Evolutionary conservation across 768 basidiomycete species (phyloP), one percentile per base, ranked within the genome.

Genomic region (Chalciporus pseudorubinellus): DNA sequence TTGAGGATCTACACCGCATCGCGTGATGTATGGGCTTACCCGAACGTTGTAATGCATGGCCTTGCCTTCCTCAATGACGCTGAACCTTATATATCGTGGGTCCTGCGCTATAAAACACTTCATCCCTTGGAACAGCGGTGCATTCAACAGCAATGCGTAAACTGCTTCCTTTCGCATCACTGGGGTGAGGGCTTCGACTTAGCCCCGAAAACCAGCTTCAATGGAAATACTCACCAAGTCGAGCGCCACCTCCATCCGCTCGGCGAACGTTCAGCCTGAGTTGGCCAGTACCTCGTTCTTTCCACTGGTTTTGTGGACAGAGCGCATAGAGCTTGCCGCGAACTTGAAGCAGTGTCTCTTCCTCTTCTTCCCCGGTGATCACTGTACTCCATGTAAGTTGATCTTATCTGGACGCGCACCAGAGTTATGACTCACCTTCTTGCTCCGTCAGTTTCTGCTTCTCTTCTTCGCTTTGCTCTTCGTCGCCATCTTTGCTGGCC

Each of bases 91-190:
- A 69, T 90, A 92, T 59, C 89, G 80, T 16, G 87, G 86, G 61
- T 92, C 89, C 63, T 87, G 86, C 16, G 86, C 85, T 50, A 86
- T 60, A 52, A 72, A 73, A 66, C 84, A 87, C 49, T 76, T 77
- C 88, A 92, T 92, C 28, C 89, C 89, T 59, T 74, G 73, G 75
- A 91, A 92, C 46, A 92, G 72, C 42, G 84, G 81, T 44, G 84
- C 80, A 59, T 92, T 92, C 39, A 92, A 73, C 50, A 92, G 62
- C 46, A 91, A 67, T 2, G 86, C 76, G 63, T 83, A 85, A 18
- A 91, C 89, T 0, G 88, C 89, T 59, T 92, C 89, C 66, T 90
- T 91, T 55, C 89, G 80, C 88, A 92, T 90, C 18, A 92, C 89
- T 91, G 58, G 4, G 51, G 29, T 34, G 43, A 20, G 18, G 46